Base-by-base conservation (phyloP, 345 rosid genomes). In the Aegle marmelos region DNA sequence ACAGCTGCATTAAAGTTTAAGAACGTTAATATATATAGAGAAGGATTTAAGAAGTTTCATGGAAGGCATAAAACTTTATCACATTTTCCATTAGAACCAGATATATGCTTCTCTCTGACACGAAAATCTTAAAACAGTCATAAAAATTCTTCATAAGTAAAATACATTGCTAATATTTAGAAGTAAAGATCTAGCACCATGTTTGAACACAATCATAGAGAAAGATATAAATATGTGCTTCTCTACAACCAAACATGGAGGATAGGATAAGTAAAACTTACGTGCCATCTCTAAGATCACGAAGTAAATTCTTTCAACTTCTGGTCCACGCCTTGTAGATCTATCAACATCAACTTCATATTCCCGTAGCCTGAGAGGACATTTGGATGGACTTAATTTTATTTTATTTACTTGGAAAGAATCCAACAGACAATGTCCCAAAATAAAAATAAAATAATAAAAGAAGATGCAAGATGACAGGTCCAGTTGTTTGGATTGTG, bases 231-330 rank as follows among this genome's bases (percentile, higher is more conserved):
- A 28, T 2, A 25, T 30, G 16, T 53, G 63, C 36, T 17, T n/a
- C 34, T 53, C 36, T 56, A 6, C 6, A 33, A 54, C 31, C 34
- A 22, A 54, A 64, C 3, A 73, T 22, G 45, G 24, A 54, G 50
- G 11, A 79, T 0, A 71, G 33, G 58, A 36, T 11, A 8, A 45
- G 36, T 69, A 76, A 63, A 54, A 85, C 99, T 89, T 89, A 96
- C 99, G 98, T 53, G 98, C 89, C 99, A 96, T 80, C 90, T 96
- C 99, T 53, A 96, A 78, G 79, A 96, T 91, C 76, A 96, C 92
- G 83, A 92, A 96, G 56, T 93, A 83, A 75, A 91, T 86, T 70
- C 94, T 90, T 87, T 89, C 98, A 48, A 91, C 94, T 76, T 92
- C 95, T 3, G 93, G 98, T 74, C 99, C 99, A 62, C 89, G 91